Conservation (phyloP, 1,284 basidiomycete genomes). For the Fomitopsis betulina region DNA sequence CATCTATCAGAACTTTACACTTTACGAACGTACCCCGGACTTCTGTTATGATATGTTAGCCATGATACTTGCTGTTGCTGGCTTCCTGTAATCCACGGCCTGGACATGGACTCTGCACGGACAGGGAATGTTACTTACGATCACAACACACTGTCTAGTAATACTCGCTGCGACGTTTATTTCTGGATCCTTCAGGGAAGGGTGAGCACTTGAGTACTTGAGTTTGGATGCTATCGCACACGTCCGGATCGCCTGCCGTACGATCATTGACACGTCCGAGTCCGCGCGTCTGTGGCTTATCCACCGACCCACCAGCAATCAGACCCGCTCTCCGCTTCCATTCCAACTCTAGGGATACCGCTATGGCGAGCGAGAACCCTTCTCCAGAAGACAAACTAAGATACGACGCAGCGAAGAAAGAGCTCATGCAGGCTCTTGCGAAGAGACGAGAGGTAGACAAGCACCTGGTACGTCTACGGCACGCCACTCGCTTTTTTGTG, state of each 20-base stretch:
- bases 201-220: too few relatives aligned
- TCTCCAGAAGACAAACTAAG: constrained; percentile 59
- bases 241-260: too few relatives aligned
- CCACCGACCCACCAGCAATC: neutral
- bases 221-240: neutral
- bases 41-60: too few relatives aligned
- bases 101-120: neutral
- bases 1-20: neutral
- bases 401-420: constrained; percentile 68
- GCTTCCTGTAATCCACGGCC: neutral
- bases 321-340: neutral
- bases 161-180: neutral
- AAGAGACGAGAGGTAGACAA: constrained; percentile 71
- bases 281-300: neutral
- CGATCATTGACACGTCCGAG: neutral
- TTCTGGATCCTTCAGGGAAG: too few relatives aligned
- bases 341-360: neutral
- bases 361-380: constrained; percentile 27
- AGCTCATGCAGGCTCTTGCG: constrained; percentile 62
- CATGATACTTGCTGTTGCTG: too few relatives aligned
- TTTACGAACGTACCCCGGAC: too few relatives aligned
- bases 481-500: neutral
- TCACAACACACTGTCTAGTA: neutral
- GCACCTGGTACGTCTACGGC: constrained; percentile 50
- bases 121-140: neutral